Conservation (phyloP, 2,329 filamentous ascomycete genomes). For the Escovopsis sp. region DNA sequence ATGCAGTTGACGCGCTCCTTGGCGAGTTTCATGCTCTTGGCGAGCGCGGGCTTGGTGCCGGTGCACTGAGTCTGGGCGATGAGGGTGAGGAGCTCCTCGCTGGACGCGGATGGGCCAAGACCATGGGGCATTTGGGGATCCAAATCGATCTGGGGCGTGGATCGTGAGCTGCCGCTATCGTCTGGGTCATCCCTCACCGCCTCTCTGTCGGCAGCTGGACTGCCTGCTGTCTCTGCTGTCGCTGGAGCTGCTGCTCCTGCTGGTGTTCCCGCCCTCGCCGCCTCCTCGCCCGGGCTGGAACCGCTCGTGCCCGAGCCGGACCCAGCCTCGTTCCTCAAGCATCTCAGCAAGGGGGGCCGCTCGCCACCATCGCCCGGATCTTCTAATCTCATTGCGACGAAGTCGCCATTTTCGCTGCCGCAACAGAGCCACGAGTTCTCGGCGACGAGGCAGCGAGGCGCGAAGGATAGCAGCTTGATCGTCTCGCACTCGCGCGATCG, state of each 20-base stretch:
- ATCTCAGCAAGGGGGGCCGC: too few species aligned
- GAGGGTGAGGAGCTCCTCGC: conserved; percentile 21
- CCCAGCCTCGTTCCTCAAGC: too few species aligned
- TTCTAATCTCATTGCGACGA: conserved; percentile 58
- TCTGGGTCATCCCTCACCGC: conserved; percentile 4
- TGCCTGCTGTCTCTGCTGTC: too few species aligned
- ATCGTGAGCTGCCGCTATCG: conserved; percentile 13
- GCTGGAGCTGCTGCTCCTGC: too few species aligned
- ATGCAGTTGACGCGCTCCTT: conserved; percentile 51
- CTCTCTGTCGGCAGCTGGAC: too few species aligned
- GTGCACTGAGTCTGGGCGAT: conserved; percentile 22
- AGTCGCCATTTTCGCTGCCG: conserved; percentile 77
- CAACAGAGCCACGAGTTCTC: conserved; percentile 80
- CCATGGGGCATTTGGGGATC: conserved; percentile 14
- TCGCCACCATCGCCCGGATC: conserved; percentile 10
- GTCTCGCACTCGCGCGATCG: conserved; percentile 55
- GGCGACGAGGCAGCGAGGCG: conserved; percentile 74
- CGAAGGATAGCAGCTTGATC: conserved; percentile 55
- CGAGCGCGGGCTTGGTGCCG: conserved; percentile 29
- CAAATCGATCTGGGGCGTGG: conserved; percentile 9
- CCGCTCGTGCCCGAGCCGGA: too few species aligned
- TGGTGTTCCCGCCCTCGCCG: too few species aligned
- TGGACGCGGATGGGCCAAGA: conserved; percentile 18
- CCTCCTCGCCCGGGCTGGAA: too few species aligned
- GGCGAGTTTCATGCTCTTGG: conserved; percentile 38